These are phyloP conservation scores for Backusella liffmaniae DNA, from an alignment of 192 early-diverging fungal species.

Conservation along the genomic window DNA sequence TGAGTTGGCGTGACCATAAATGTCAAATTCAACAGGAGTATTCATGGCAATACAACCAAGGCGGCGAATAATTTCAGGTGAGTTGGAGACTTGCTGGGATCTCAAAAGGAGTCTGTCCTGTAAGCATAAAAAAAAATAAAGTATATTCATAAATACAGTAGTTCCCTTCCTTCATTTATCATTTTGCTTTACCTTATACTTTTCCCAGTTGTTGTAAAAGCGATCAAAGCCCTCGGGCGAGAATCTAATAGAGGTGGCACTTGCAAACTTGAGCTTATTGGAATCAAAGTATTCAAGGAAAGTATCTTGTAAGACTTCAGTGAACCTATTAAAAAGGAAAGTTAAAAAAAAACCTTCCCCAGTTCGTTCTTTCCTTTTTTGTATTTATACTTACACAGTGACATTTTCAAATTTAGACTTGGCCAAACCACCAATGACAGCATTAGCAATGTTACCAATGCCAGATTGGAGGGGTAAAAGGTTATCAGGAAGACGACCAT, in stretches of 20 bases:
- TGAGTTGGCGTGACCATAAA: conserved; percentile 44
- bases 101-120: conserved; percentile 35
- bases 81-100: conserved; percentile 44
- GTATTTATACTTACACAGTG: conserved; percentile 36
- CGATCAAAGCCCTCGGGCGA: conserved; percentile 40
- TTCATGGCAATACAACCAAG: conserved; percentile 47
- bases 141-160: background rate
- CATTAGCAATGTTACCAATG: conserved; percentile 47
- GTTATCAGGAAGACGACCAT: conserved; percentile 36
- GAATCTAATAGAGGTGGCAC: conserved; percentile 41
- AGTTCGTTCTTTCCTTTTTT: background rate
- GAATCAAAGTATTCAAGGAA: conserved; percentile 43
- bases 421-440: conserved; percentile 43
- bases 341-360: background rate
- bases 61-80: conserved; percentile 43
- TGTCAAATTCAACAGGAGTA: conserved; percentile 47
- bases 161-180: background rate
- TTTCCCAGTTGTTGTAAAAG: conserved; percentile 42
- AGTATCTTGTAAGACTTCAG: conserved; percentile 47
- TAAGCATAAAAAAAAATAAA: background rate
- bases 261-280: conserved; percentile 26
- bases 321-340: conserved; percentile 21
- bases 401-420: conserved; percentile 37
- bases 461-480: conserved; percentile 42
- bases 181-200: conserved; percentile 28